phyloP scores from a whole-genome alignment of 192 early-diverging fungal species.

The Endogone sp. region DNA sequence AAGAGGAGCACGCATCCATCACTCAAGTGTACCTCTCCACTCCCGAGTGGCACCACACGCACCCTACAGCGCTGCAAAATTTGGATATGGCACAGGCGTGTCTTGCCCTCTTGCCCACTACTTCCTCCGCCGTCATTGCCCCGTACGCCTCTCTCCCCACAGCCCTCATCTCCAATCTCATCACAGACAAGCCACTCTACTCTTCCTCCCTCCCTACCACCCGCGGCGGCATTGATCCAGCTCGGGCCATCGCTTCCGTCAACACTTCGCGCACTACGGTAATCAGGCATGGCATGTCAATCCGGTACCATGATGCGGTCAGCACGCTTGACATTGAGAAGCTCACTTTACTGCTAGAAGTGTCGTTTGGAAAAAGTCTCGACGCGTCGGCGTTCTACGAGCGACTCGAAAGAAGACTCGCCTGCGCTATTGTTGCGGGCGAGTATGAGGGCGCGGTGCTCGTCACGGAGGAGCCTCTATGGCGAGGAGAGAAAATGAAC shows the following conservation, averaged over 20 bases:
- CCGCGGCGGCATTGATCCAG: too few relatives aligned
- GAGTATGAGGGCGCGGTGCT: conserved; percentile 91
- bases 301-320: conserved; percentile 52
- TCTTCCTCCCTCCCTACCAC: conserved; percentile 48
- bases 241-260: conserved; percentile 24
- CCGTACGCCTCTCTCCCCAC: conserved; percentile 40
- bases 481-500: conserved; percentile 4
- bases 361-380: conserved; percentile 68
- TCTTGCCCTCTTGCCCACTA: conserved; percentile 62
- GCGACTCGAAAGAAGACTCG: conserved; percentile 46
- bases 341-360: conserved; percentile 60
- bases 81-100: conserved; percentile 64
- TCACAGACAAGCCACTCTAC: conserved; percentile 73
- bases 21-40: conserved; percentile 24
- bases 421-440: conserved; percentile 74
- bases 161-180: conserved; percentile 63
- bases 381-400: conserved; percentile 52
- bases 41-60: conserved; percentile 22
- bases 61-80: conserved; percentile 37
- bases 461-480: conserved; percentile 73
- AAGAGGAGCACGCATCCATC: conserved; percentile 69
- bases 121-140: conserved; percentile 76
- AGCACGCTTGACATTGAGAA: conserved; percentile 46
- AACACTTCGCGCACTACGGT: conserved; percentile 63
- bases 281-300: conserved; percentile 71